A percentile compares a stretch with the other conserved stretches of the same genome.
These are phyloP conservation scores for Leccinum ponderosum DNA, from an alignment of 1,284 basidiomycete genomes.

Conservation along the genomic window DNA sequence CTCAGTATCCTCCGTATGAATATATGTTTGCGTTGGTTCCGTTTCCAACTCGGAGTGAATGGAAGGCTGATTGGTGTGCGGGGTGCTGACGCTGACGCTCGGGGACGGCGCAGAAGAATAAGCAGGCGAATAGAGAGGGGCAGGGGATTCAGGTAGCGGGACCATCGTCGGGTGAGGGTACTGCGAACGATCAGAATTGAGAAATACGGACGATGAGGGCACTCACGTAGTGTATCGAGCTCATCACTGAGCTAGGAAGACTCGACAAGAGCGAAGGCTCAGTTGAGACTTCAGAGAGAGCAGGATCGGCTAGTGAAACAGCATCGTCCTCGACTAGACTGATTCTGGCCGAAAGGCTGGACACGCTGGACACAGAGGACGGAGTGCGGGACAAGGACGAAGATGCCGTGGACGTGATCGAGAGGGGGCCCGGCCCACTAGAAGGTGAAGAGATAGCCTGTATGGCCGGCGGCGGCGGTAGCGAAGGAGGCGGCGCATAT, in stretches of 20 bases:
- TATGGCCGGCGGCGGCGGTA: background rate
- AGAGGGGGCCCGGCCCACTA: slow-evolving; percentile 29
- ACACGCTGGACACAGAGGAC: slow-evolving; percentile 37
- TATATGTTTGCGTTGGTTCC: slow-evolving; percentile 30
- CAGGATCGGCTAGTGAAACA: slow-evolving; percentile 30
- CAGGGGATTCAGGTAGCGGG: slow-evolving; percentile 37
- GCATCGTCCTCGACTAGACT: slow-evolving; percentile 35
- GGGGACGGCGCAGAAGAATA: slow-evolving; percentile 42
- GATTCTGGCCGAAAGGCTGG: slow-evolving; percentile 39
- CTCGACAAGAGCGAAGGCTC: slow-evolving; percentile 56
- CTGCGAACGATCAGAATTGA: slow-evolving; percentile 14
- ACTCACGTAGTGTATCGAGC: slow-evolving; percentile 36
- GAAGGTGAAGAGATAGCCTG: slow-evolving; percentile 28
- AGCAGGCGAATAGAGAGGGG: slow-evolving; percentile 32
- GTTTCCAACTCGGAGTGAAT: slow-evolving; percentile 57
- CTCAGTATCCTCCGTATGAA: slow-evolving; percentile 31
- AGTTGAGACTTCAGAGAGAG: slow-evolving; percentile 40
- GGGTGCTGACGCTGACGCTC: slow-evolving; percentile 63
- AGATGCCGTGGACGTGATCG: slow-evolving; percentile 28
- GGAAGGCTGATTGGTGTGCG: slow-evolving; percentile 58
- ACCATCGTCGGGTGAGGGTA: slow-evolving; percentile 32
- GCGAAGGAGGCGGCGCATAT: background rate
- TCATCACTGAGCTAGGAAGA: slow-evolving; percentile 20
- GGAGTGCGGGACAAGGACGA: slow-evolving; percentile 42
- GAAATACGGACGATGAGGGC: slow-evolving; percentile 26